Percentiles rank a stretch among this genome's conserved stretches.
These are phyloP conservation scores for Mortierella claussenii DNA, from an alignment of 192 early-diverging fungal genomes.

Conservation along the genomic window DNA sequence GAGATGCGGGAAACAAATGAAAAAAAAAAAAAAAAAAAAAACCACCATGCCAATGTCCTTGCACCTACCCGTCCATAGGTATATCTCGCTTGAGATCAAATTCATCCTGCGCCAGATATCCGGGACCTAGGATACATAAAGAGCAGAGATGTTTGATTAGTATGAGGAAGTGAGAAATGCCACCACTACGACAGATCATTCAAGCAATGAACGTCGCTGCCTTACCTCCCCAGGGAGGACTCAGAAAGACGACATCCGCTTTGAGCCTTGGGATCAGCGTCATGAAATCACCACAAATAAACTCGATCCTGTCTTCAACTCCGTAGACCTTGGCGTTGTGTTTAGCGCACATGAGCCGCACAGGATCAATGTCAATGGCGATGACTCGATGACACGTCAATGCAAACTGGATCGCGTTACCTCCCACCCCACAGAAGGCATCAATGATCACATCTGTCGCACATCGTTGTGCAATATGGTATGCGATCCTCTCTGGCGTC, in stretches of 20 bases:
- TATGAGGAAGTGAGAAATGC: background rate
- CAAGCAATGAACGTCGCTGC: no score
- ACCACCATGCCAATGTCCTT: background rate
- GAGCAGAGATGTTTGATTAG: background rate
- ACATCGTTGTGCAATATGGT: slow-evolving; percentile 79
- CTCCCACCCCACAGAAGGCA: slow-evolving; percentile 96
- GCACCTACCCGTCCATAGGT: slow-evolving; percentile 74
- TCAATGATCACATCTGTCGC: slow-evolving; percentile 79
- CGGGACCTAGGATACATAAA: slow-evolving; percentile 61
- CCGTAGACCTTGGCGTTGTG: slow-evolving; percentile 93
- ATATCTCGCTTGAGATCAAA: slow-evolving; percentile 82
- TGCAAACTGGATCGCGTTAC: slow-evolving; percentile 98
- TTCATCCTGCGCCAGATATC: slow-evolving; percentile 67
- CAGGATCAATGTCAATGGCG: slow-evolving; percentile 90
- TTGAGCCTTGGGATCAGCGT: slow-evolving; percentile 74
- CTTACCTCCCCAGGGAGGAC: slow-evolving; percentile 94
- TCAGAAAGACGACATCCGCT: slow-evolving; percentile 92
- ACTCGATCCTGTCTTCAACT: slow-evolving; percentile 91
- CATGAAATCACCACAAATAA: slow-evolving; percentile 91
- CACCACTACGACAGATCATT: background rate
- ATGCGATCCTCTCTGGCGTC: slow-evolving; percentile 90
- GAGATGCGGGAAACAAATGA: no score
- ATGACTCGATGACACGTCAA: slow-evolving; percentile 87
- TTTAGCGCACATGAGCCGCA: slow-evolving; percentile 79
- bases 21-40: background rate